These are phyloP conservation scores for Pleurotus tuoliensis DNA, from an alignment of 768 basidiomycete species.

Conservation along the genomic window DNA sequence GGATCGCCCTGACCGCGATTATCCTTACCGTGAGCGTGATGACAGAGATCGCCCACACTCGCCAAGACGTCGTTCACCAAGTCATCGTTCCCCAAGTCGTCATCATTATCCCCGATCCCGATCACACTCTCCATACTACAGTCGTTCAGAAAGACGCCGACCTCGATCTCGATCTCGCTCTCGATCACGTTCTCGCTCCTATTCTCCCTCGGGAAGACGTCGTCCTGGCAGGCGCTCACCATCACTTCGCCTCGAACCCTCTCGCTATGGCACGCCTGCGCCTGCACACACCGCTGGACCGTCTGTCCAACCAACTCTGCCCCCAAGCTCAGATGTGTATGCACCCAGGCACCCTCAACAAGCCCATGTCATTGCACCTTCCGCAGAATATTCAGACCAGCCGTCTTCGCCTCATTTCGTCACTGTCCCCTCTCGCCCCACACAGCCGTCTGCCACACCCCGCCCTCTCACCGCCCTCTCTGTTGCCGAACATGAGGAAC, in stretches of 20 bases:
- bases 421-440: conserved; percentile 12
- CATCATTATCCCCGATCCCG: conserved; percentile 11
- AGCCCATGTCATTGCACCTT: background rate
- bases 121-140: too few species aligned
- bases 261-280: background rate
- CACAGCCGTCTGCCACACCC: conserved; percentile 13
- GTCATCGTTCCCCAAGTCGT: conserved; percentile 10
- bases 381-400: background rate
- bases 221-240: background rate
- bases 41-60: background rate
- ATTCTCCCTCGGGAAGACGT: conserved; percentile 7
- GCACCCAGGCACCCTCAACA: background rate
- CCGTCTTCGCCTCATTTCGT: conserved; percentile 9
- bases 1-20: background rate
- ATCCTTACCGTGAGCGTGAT: background rate
- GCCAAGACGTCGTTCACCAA: conserved; percentile 4
- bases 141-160: conserved; percentile 4
- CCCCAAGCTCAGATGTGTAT: background rate
- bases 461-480: conserved; percentile 5
- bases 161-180: conserved; percentile 15
- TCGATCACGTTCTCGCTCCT: conserved; percentile 19
- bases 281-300: conserved; percentile 1
- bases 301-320: background rate
- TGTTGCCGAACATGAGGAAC: background rate
- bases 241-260: too few species aligned